phyloP scores from a whole-genome alignment of 306 rosid species.

The Morella rubra region DNA sequence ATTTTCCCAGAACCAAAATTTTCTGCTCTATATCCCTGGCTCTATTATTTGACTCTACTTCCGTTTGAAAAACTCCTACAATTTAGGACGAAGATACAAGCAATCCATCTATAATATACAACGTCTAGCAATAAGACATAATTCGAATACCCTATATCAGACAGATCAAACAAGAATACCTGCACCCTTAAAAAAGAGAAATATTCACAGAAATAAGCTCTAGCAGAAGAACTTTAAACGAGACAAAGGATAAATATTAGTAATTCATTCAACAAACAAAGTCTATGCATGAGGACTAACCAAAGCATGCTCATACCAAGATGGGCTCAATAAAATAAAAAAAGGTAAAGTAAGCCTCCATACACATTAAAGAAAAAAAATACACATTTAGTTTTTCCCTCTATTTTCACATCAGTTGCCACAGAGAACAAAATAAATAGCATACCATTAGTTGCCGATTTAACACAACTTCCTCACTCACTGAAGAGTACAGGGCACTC shows the following conservation, averaged over 20 bases:
- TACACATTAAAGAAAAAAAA: neutral
- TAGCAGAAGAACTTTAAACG: neutral
- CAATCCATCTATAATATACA: neutral
- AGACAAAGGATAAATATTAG: too few species aligned
- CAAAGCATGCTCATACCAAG: neutral
- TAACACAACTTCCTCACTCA: slow-evolving; percentile 63
- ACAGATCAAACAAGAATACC: neutral
- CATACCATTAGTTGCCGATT: slow-evolving; percentile 71
- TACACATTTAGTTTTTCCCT: neutral
- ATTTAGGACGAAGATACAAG: neutral
- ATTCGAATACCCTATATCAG: neutral
- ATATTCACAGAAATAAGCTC: neutral
- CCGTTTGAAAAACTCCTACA: neutral
- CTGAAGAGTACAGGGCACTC: slow-evolving; percentile 82
- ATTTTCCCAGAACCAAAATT: too few species aligned
- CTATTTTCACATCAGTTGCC: neutral
- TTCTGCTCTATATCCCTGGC: neutral
- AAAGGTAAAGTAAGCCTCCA: too few species aligned
- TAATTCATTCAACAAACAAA: too few species aligned
- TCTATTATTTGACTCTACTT: neutral
- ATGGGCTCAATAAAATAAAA: neutral
- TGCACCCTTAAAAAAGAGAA: neutral
- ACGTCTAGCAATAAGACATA: neutral
- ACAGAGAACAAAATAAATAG: slow-evolving; percentile 6
- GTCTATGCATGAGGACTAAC: neutral